phyloP scores from a whole-genome alignment of 2,329 filamentous ascomycete genomes.

The Diaporthe australafricana region DNA sequence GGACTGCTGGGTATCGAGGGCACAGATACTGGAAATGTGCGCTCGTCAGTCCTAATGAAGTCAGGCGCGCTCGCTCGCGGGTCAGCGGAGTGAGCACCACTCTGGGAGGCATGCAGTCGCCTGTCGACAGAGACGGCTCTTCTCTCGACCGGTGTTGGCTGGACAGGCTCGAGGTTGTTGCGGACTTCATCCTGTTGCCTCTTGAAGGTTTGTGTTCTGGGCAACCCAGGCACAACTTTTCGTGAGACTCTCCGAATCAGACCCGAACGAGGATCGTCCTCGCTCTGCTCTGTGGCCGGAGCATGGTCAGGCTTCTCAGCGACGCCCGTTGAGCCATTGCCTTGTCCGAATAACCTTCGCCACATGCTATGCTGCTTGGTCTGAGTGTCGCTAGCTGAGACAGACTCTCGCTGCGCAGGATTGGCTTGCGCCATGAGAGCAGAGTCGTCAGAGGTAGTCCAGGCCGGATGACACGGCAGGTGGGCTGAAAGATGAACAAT shows the following conservation, averaged over 20 bases:
- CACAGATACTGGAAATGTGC: constrained; percentile 41
- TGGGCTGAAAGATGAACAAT: neutral
- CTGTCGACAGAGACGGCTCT: constrained; percentile 77
- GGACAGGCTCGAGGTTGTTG: constrained; percentile 75
- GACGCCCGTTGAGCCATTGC: constrained; percentile 38
- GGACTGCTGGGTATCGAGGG: constrained; percentile 47
- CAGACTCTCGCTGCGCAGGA: constrained; percentile 36
- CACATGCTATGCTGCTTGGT: constrained; percentile 42
- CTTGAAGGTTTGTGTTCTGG: constrained; percentile 82
- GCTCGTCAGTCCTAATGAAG: constrained; percentile 50
- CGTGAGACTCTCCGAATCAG: constrained; percentile 59
- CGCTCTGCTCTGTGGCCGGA: constrained; percentile 43
- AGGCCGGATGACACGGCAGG: neutral
- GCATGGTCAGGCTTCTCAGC: constrained; percentile 40
- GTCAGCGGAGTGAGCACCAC: constrained; percentile 50
- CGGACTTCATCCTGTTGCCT: constrained; percentile 85
- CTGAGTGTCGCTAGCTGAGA: constrained; percentile 38
- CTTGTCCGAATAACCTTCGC: constrained; percentile 42
- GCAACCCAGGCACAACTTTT: constrained; percentile 82
- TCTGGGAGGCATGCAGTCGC: constrained; percentile 51
- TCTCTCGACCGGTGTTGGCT: constrained; percentile 73
- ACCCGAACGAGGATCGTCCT: constrained; percentile 48
- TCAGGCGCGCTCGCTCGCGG: constrained; percentile 63
- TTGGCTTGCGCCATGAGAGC: constrained; percentile 45
- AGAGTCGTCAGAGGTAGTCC: neutral